phyloP scores from a whole-genome alignment of 2,329 filamentous ascomycete genomes.

The Orbilia oligospora region DNA sequence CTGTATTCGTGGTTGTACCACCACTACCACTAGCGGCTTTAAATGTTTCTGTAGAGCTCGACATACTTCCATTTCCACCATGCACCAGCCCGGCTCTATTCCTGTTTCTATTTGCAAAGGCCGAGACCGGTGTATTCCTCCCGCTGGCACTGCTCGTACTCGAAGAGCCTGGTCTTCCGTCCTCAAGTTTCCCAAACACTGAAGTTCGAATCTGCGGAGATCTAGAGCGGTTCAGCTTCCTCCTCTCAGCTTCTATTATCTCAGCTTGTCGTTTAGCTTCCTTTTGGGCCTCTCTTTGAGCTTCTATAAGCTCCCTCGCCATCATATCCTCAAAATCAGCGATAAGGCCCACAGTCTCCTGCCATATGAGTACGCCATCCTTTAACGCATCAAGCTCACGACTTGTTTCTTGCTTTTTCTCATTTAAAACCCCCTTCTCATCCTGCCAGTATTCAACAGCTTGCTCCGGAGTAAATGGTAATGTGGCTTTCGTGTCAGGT shows the following conservation, averaged over 20 bases:
- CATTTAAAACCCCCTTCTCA: slow-evolving; percentile 73
- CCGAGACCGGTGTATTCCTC: slow-evolving; percentile 50
- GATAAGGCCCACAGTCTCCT: slow-evolving; percentile 74
- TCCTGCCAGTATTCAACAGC: slow-evolving; percentile 75
- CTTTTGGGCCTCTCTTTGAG: slow-evolving; percentile 44
- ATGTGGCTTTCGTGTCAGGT: slow-evolving; percentile 42
- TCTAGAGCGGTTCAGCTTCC: slow-evolving; percentile 65
- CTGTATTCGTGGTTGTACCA: not conserved
- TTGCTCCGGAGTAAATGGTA: slow-evolving; percentile 55
- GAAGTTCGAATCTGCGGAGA: slow-evolving; percentile 70
- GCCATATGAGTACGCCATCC: slow-evolving; percentile 78
- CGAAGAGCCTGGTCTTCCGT: slow-evolving; percentile 61
- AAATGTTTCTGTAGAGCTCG: slow-evolving; percentile 57
- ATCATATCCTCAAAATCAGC: slow-evolving; percentile 76
- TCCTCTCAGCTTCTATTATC: slow-evolving; percentile 64
- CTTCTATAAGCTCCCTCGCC: slow-evolving; percentile 71
- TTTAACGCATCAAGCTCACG: slow-evolving; percentile 77
- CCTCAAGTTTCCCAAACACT: slow-evolving; percentile 73
- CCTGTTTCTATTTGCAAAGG: slow-evolving; percentile 56
- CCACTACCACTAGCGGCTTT: slow-evolving; percentile 15
- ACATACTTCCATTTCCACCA: slow-evolving; percentile 51
- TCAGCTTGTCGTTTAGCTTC: slow-evolving; percentile 55
- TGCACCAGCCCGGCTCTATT: slow-evolving; percentile 34
- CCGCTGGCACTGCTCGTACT: slow-evolving; percentile 52
- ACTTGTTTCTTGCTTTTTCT: slow-evolving; percentile 73